Evolutionary conservation across 495 filamentous ascomycete genomes (phyloP).

Genomic region (Penicillium canariense): DNA sequence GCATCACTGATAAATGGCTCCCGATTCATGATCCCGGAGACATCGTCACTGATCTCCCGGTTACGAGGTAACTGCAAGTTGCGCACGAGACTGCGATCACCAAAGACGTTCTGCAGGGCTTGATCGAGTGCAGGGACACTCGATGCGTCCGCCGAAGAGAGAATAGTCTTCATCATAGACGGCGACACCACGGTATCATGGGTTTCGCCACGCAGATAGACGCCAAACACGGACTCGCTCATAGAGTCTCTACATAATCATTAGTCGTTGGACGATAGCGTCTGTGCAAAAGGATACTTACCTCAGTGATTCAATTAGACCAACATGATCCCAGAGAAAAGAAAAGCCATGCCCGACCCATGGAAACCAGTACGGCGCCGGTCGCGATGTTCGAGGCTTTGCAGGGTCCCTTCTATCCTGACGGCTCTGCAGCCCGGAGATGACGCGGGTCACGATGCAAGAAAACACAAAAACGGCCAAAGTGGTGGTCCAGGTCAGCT

Average conservation of each 20-base stretch:
- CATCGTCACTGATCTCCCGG: slow-evolving; percentile 35
- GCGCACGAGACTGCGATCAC: slow-evolving; percentile 33
- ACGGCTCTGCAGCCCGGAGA: slow-evolving; percentile 36
- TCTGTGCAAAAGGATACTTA: slow-evolving; percentile 25
- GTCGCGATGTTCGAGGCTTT: slow-evolving; percentile 34
- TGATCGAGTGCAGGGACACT: slow-evolving; percentile 35
- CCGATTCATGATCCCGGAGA: slow-evolving; percentile 39
- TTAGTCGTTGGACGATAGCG: slow-evolving; percentile 18
- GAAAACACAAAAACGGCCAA: slow-evolving; percentile 26
- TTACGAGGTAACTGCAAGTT: slow-evolving; percentile 32
- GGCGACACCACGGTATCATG: slow-evolving; percentile 53
- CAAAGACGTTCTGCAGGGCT: slow-evolving; percentile 52
- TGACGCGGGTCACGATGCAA: slow-evolving; percentile 42
- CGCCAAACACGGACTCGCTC: slow-evolving; percentile 50
- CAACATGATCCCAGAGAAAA: slow-evolving; percentile 44
- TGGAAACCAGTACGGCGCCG: slow-evolving; percentile 59
- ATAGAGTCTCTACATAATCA: slow-evolving; percentile 27
- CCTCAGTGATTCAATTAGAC: slow-evolving; percentile 41
- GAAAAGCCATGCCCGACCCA: slow-evolving; percentile 52
- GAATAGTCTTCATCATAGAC: slow-evolving; percentile 43
- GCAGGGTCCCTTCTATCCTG: slow-evolving; percentile 12
- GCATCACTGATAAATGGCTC: slow-evolving; percentile 44
- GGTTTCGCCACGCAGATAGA: slow-evolving; percentile 48
- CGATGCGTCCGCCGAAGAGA: slow-evolving; percentile 36
- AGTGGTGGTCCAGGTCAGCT: slow-evolving; percentile 25